phyloP scores from a whole-genome alignment of 352 stramenopile species.

The Phytophthora multivora region DNA sequence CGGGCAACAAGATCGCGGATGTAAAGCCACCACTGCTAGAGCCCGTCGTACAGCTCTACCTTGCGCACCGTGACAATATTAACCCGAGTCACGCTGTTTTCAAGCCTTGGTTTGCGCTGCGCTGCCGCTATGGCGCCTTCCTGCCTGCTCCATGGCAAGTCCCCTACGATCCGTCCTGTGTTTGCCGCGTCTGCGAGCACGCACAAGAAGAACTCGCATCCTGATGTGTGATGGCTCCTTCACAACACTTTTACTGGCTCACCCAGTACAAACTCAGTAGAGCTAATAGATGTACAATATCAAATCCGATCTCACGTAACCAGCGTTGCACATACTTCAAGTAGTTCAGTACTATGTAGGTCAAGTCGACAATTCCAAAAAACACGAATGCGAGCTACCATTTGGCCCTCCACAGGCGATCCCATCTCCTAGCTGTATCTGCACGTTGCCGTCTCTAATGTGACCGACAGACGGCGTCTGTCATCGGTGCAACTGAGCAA shows the following conservation, averaged over 20 bases:
- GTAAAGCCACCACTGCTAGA: conserved; percentile 53
- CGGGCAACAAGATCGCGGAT: conserved; percentile 48
- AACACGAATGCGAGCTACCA: conserved; percentile 34
- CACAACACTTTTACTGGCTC: neutral
- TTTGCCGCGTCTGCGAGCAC: conserved; percentile 66
- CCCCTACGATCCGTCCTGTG: conserved; percentile 54
- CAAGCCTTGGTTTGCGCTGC: conserved; percentile 69
- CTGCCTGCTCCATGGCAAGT: conserved; percentile 58
- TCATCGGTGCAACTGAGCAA: conserved; percentile 18
- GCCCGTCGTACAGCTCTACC: conserved; percentile 62
- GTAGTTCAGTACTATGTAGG: neutral
- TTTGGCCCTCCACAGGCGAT: conserved; percentile 24
- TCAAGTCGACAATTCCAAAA: conserved; percentile 8
- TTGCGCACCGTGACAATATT: conserved; percentile 71
- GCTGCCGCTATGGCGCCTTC: conserved; percentile 59
- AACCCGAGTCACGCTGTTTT: conserved; percentile 54
- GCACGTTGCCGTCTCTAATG: conserved; percentile 31
- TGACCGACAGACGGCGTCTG: conserved; percentile 27
- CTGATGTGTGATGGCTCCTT: neutral
- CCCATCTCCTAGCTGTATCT: conserved; percentile 25
- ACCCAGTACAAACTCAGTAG: conserved; percentile 12
- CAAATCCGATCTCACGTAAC: neutral
- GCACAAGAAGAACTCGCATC: conserved; percentile 32
- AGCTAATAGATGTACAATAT: conserved; percentile 6
- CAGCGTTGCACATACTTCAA: neutral